phyloP scores from a whole-genome alignment of 306 rosid species.

The Hippophae tibetana region DNA sequence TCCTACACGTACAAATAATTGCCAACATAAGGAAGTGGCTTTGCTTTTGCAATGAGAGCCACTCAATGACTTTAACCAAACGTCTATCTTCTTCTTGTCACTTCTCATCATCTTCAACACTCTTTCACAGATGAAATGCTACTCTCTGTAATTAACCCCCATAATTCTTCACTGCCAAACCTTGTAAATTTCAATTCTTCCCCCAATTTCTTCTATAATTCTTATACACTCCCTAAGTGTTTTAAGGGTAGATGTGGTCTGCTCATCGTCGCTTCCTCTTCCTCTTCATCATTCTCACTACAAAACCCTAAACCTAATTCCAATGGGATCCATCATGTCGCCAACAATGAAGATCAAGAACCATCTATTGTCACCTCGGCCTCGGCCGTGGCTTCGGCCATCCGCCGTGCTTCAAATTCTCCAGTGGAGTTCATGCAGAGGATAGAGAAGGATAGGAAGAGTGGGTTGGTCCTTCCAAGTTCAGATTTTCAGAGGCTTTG shows the following conservation, averaged over 20 bases:
- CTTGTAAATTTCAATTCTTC: constrained; percentile 14
- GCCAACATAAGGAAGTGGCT: no score
- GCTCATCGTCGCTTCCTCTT: constrained; percentile 5
- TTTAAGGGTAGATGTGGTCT: not conserved
- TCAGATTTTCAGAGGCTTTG: constrained; percentile 72
- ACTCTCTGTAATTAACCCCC: constrained; percentile 30
- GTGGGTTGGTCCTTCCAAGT: constrained; percentile 58
- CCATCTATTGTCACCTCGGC: constrained; percentile 45
- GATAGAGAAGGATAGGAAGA: constrained; percentile 33
- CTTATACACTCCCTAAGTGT: constrained; percentile 19
- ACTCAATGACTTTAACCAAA: constrained; percentile 3
- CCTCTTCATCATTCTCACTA: constrained; percentile 30
- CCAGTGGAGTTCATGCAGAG: constrained; percentile 71
- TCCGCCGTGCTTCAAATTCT: constrained; percentile 67
- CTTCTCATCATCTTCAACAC: not conserved
- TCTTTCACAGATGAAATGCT: constrained; percentile 26
- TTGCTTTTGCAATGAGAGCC: not conserved
- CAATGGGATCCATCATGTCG: constrained; percentile 29
- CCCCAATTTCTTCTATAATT: constrained; percentile 10
- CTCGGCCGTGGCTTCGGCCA: constrained; percentile 61
- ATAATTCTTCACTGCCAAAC: constrained; percentile 16
- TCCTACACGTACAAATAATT: no score
- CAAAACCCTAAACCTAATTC: constrained; percentile 38
- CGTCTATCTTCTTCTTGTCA: not conserved
- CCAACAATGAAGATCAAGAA: constrained; percentile 25